Percentiles rank a stretch among this genome's conserved stretches.
phyloP scores from a whole-genome alignment of 2,329 filamentous ascomycete genomes.

The Aspergillus amoenus region DNA sequence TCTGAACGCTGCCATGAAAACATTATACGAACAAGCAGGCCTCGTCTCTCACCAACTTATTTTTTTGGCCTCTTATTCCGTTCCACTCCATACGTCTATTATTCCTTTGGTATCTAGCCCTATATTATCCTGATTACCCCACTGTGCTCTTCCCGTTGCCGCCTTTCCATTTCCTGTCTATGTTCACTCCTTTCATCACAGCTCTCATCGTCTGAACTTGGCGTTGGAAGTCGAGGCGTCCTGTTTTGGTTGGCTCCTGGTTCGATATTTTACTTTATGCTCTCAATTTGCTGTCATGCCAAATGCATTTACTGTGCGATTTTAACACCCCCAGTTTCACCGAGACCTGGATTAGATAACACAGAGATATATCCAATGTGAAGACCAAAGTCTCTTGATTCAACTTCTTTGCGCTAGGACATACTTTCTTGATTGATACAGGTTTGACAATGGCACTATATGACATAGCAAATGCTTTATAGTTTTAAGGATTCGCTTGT shows the following conservation, averaged over 20 bases:
- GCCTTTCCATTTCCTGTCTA: slow-evolving; percentile 17
- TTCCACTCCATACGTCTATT: not conserved
- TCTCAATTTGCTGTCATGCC: slow-evolving; percentile 26
- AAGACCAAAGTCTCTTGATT: slow-evolving; percentile 16
- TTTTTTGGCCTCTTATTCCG: not conserved
- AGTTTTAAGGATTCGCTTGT: no score
- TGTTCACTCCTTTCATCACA: slow-evolving; percentile 26
- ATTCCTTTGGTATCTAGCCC: not conserved
- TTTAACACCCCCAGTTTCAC: slow-evolving; percentile 8
- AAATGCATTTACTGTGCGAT: slow-evolving; percentile 35
- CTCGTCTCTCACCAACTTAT: not conserved
- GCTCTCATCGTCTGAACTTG: slow-evolving; percentile 34
- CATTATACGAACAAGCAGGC: slow-evolving; percentile 11
- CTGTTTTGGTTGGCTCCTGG: slow-evolving; percentile 36
- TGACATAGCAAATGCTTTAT: no score
- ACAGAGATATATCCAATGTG: slow-evolving; percentile 24
- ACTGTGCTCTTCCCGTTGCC: slow-evolving; percentile 5
- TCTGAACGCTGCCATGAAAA: slow-evolving; percentile 10
- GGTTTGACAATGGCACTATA: no score
- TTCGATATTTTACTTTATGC: slow-evolving; percentile 21
- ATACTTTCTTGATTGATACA: not conserved
- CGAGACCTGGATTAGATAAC: slow-evolving; percentile 22
- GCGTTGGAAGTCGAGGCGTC: slow-evolving; percentile 42
- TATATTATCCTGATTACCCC: slow-evolving; percentile 6
- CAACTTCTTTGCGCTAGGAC: not conserved